phyloP scores from a whole-genome alignment of 441 rosid genomes.

The Raphanus hybrid region DNA sequence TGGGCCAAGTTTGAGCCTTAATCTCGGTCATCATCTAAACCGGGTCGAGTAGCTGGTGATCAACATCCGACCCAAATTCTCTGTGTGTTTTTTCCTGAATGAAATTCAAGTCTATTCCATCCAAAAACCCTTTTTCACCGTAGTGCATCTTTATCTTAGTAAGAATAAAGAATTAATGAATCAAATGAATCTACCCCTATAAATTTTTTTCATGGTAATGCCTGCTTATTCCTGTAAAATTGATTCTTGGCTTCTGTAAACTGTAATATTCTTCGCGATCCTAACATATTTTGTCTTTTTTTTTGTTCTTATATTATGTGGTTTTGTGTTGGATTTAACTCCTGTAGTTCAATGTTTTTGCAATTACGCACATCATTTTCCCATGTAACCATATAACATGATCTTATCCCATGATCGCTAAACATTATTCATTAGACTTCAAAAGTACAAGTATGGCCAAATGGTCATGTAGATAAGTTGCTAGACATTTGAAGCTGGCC shows the following conservation, averaged over 20 bases:
- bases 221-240: neutral
- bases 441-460: neutral
- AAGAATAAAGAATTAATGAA: no score
- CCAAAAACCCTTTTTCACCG: no score
- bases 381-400: neutral
- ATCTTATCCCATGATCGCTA: neutral
- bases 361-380: neutral
- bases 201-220: neutral
- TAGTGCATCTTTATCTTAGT: no score
- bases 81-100: neutral
- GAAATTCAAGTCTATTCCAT: no score
- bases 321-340: neutral
- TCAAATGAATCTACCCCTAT: no score
- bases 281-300: neutral
- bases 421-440: neutral
- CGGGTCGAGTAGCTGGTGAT: neutral
- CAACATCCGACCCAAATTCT: neutral
- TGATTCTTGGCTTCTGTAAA: neutral
- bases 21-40: neutral
- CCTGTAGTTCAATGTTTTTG: neutral
- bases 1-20: slow-evolving; percentile 17
- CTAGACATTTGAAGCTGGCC: neutral
- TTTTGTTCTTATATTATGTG: neutral
- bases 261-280: neutral
- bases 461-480: neutral